Evolutionary conservation across 192 early-diverging fungal species (phyloP), one percentile per base, ranked within the genome.

Genomic region (Umbelopsis sp.): DNA sequence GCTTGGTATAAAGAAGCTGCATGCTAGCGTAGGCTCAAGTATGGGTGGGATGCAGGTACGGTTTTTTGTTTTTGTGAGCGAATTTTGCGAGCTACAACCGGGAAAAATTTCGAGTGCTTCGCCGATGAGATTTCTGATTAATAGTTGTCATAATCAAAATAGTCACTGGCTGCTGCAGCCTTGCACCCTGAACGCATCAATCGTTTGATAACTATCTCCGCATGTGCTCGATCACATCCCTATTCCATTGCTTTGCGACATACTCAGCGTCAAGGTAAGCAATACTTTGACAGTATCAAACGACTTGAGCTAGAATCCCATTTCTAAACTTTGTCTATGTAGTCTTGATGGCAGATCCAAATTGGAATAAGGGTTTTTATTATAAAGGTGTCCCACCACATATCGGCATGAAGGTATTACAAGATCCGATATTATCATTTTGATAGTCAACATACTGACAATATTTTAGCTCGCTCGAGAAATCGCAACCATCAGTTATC

Each of bases 41-140:
- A 99, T 99, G 96, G 97, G 97, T 47, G 96, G 96, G 18, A 97
- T 96, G 95, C 94, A 93, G 70, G 80, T 81, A 75, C 69, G 49
- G 11, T 18, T 16, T 41, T 27, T 69, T 16, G 22, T 21, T 20
- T 45, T 11, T 65, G 49, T 25, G 37, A 72, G 13, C 25, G 49
- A 18, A 73, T 65, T 48, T 69, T n/a, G n/a, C n/a, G n/a, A n/a
- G n/a, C n/a, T n/a, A n/a, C n/a, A n/a, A n/a, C 27, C 49, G 22
- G 20, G n/a, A n/a, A 47, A 16, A 61, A 12, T 2, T 18, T 61
- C 30, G 9, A 35, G 16, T 35, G 33, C 33, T 53, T 33, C 35
- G 9, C 48, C 45, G 66, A 46, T 67, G 23, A 67, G 48, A 49
- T 46, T 30, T 37, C 22, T 67, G 27, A 49, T 67, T 16, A 16